Evolutionary conservation across 83 land plant species (phyloP).

Genomic region (Picea abies): DNA sequence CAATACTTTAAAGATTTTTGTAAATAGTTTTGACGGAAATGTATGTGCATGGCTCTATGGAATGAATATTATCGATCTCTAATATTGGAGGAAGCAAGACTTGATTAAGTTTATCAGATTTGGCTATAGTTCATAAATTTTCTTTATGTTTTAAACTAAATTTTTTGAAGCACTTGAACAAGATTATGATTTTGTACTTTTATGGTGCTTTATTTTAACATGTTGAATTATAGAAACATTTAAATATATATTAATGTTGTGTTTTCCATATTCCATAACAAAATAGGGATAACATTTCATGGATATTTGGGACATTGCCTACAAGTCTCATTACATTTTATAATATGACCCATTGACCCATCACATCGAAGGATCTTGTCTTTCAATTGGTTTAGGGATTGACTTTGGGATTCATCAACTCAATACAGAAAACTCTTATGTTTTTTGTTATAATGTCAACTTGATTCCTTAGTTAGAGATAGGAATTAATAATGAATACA

Average conservation of each 20-base stretch:
- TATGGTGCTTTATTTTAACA: too few species aligned
- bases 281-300: too few species aligned
- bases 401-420: conserved; percentile 29
- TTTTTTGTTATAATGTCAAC: conserved; percentile 68
- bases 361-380: conserved; percentile 37
- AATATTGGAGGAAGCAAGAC: conserved; percentile 45
- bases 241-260: too few species aligned
- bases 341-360: conserved; percentile 18
- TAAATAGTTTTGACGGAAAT: conserved; percentile 18
- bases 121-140: conserved; percentile 39
- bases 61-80: conserved; percentile 68
- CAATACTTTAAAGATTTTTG: conserved; percentile 13
- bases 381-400: conserved; percentile 52
- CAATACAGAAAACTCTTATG: conserved; percentile 31
- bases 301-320: too few species aligned
- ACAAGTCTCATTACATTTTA: too few species aligned
- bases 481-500: conserved; percentile 59
- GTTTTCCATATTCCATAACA: too few species aligned
- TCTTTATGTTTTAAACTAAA: conserved; percentile 5
- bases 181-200: too few species aligned
- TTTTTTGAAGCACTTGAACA: conserved; percentile 10
- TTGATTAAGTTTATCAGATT: conserved; percentile 15
- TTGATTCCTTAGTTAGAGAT: conserved; percentile 86
- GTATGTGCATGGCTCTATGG: conserved; percentile 76
- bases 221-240: too few species aligned